Evolutionary conservation across 352 stramenopile species (phyloP), one percentile per base, ranked within the genome.

Genomic region (Phytophthora sp.): DNA sequence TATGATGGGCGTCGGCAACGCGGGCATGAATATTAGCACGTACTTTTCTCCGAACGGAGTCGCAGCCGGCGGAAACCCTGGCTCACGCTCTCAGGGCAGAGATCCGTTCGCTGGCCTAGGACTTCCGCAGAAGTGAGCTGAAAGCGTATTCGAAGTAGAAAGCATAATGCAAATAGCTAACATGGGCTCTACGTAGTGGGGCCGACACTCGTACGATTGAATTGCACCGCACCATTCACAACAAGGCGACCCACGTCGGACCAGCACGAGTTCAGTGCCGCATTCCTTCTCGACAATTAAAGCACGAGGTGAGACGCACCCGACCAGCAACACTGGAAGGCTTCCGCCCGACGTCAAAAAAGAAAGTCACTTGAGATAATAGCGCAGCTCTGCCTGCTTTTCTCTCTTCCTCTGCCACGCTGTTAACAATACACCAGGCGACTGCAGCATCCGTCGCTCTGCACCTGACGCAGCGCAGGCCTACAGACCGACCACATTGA

Each of bases 61-160:
- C 45, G 31, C 35, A 49, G 43, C 54, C 9, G 67, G 65, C 27
- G 62, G 51, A 15, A 44, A 60, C 27, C 11, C 30, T 34, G 66
- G 55, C 12, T 42, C 49, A 5, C 51, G 54, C 15, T 32, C 60
- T 3, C 72, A 66, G 32, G 38, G 66, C 39, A 74, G 83, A 48
- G 86, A 94, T 48, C 86, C 86, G 34, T 94, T 94, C 66, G 83
- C 86, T 5, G 86, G 86, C 8, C 62, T 92, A 18, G 86, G 83
- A n/a, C 53, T 91, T 52, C 82, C 82, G 4, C 65, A 79, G 50
- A 66, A 84, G 43, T 66, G n/a, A 62, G n/a, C 21, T 61, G 38
- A 26, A 44, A 45, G 45, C 31, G 12, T 35, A 27, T 46, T 31
- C 27, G 42, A 43, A 55, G 31, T 63, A 62, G 28, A 57, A 62